A percentile compares a stretch with the other conserved stretches of the same genome.
phyloP scores from a whole-genome alignment of 2,329 filamentous ascomycete genomes.

The Sporothrix luriei region DNA sequence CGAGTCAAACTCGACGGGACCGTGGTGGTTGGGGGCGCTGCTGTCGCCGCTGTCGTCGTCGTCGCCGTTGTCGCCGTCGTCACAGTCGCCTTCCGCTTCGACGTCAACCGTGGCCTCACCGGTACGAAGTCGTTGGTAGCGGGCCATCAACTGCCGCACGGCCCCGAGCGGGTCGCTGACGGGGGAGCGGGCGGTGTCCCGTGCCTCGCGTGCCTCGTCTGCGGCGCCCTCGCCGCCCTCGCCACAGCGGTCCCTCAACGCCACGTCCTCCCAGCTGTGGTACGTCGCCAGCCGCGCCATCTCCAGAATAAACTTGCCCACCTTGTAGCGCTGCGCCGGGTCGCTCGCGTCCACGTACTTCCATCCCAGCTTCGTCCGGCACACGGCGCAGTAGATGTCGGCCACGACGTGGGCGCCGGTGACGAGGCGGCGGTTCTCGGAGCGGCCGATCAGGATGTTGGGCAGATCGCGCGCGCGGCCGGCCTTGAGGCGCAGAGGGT shows the following conservation, averaged over 20 bases:
- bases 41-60: slow-evolving; percentile 31
- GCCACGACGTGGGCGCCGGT: slow-evolving; percentile 67
- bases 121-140: background rate
- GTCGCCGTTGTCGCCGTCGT: background rate
- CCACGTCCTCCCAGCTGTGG: slow-evolving; percentile 57
- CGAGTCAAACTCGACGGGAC: slow-evolving; percentile 58
- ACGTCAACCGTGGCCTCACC: background rate
- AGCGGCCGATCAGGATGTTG: slow-evolving; percentile 59
- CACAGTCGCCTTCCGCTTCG: slow-evolving; percentile 24
- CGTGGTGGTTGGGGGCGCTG: background rate
- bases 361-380: slow-evolving; percentile 63
- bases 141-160: background rate
- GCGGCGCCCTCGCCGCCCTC: background rate
- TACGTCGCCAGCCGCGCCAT: slow-evolving; percentile 58
- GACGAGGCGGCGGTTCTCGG: slow-evolving; percentile 60
- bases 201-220: background rate
- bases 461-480: slow-evolving; percentile 43
- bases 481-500: background rate
- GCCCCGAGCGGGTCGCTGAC: background rate
- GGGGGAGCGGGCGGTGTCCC: background rate
- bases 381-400: slow-evolving; percentile 62
- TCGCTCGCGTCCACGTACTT: slow-evolving; percentile 68
- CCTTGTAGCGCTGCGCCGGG: slow-evolving; percentile 64
- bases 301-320: slow-evolving; percentile 70
- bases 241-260: background rate